Evolutionary conservation across 2,329 filamentous ascomycete species (phyloP).

Genomic region (Pseudogymnoascus verrucosus): DNA sequence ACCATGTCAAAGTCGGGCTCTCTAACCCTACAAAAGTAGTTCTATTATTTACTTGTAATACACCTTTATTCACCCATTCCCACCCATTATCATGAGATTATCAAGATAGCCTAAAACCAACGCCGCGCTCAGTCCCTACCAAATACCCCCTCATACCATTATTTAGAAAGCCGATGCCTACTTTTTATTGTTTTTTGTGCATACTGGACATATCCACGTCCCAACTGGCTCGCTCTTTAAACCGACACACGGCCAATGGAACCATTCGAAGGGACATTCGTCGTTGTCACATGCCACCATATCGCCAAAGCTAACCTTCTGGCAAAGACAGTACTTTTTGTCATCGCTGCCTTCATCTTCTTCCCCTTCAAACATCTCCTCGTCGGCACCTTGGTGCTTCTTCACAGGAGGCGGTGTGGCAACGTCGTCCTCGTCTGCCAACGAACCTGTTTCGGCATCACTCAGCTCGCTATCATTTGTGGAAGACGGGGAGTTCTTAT

Average conservation of each 20-base stretch:
- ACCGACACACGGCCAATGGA: constrained; percentile 71
- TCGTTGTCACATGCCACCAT: constrained; percentile 88
- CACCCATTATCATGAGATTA: not conserved
- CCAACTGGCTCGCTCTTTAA: constrained; percentile 61
- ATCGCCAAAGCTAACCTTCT: constrained; percentile 75
- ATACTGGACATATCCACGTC: constrained; percentile 60
- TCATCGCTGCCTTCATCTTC: constrained; percentile 70
- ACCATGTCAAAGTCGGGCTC: not conserved
- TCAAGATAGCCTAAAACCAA: not conserved
- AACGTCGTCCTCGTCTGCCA: constrained; percentile 41
- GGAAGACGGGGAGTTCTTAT: constrained; percentile 53
- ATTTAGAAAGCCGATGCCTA: not conserved
- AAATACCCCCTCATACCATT: not conserved
- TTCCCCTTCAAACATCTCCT: constrained; percentile 45
- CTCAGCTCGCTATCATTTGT: constrained; percentile 58
- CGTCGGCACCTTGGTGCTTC: constrained; percentile 46
- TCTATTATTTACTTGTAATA: not conserved
- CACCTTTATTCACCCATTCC: not conserved
- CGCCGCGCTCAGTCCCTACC: not conserved
- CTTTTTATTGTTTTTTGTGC: constrained; percentile 36
- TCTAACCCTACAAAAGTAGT: not conserved
- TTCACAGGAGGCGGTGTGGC: constrained; percentile 30
- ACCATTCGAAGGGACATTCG: constrained; percentile 76
- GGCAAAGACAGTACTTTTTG: constrained; percentile 72
- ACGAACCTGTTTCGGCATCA: constrained; percentile 50